These are phyloP conservation scores for Phytophthora chlamydospora DNA, from an alignment of 352 stramenopile species.

Conservation along the genomic window DNA sequence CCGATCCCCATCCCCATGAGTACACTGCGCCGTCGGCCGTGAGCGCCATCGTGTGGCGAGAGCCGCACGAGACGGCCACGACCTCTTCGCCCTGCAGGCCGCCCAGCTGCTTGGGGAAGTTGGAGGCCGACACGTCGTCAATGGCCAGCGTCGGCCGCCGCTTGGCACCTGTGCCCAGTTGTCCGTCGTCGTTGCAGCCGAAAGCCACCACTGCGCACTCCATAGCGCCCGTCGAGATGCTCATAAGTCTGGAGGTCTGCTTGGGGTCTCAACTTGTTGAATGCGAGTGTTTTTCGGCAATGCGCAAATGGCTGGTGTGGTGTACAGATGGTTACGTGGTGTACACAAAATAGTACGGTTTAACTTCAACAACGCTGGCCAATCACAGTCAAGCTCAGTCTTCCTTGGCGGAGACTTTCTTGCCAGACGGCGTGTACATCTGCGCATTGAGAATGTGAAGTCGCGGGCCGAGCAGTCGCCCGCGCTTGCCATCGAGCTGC, in stretches of 20 bases:
- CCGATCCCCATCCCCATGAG: conserved; percentile 82
- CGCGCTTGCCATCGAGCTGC: conserved; percentile 40
- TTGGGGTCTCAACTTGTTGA: neutral
- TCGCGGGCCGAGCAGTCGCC: conserved; percentile 40
- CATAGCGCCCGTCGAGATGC: conserved; percentile 21
- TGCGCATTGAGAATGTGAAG: conserved; percentile 60
- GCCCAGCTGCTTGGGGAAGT: conserved; percentile 71
- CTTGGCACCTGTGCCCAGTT: conserved; percentile 75
- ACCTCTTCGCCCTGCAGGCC: conserved; percentile 58
- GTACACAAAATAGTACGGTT: neutral
- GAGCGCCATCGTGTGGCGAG: conserved; percentile 83
- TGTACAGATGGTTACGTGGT: neutral
- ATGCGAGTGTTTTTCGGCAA: conserved; percentile 9
- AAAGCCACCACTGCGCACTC: conserved; percentile 69
- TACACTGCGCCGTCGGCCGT: conserved; percentile 65
- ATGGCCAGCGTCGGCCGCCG: conserved; percentile 57
- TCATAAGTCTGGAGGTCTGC: conserved; percentile 8
- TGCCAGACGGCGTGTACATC: conserved; percentile 23
- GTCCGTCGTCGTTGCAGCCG: conserved; percentile 85
- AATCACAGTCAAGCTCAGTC: conserved; percentile 5
- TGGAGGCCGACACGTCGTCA: conserved; percentile 77
- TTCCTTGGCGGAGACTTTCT: conserved; percentile 4
- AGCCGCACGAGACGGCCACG: conserved; percentile 77
- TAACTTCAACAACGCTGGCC: no score
- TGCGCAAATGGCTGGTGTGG: no score